phyloP scores from a whole-genome alignment of 2,329 filamentous ascomycete species.

The Annulohypoxylon truncatum region DNA sequence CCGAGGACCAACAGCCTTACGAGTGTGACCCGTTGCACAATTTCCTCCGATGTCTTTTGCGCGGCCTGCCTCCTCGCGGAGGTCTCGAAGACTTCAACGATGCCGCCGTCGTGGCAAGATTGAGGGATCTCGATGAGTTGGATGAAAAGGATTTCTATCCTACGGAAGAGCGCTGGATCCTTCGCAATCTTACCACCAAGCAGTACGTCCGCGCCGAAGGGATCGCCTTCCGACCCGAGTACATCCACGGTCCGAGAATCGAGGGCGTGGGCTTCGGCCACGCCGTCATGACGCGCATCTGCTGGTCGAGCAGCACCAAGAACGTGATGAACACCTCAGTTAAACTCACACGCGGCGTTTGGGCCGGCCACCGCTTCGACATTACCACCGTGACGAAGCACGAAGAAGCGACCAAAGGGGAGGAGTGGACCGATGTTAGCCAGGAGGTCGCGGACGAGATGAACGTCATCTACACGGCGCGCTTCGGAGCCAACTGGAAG shows the following conservation, averaged over 20 bases:
- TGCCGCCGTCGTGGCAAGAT: no score
- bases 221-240: slow-evolving; percentile 45
- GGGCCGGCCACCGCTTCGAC: slow-evolving; percentile 50
- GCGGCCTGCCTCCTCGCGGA: no score
- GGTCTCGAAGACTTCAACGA: not conserved
- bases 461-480: not conserved
- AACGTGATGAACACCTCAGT: slow-evolving; percentile 10
- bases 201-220: slow-evolving; percentile 48
- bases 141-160: slow-evolving; percentile 42
- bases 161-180: slow-evolving; percentile 46
- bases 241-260: slow-evolving; percentile 48
- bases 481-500: no score
- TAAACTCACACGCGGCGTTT: slow-evolving; percentile 44
- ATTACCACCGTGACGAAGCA: slow-evolving; percentile 43
- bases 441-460: slow-evolving; percentile 44
- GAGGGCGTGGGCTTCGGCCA: slow-evolving; percentile 46
- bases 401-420: slow-evolving; percentile 15
- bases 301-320: slow-evolving; percentile 38
- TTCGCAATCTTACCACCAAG: slow-evolving; percentile 50
- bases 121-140: no score
- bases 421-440: slow-evolving; percentile 47
- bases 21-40: not conserved
- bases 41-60: no score
- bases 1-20: no score
- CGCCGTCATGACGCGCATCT: slow-evolving; percentile 46